phyloP scores from a whole-genome alignment of 371 early-diverging fungal species.

The Mucor indicus region DNA sequence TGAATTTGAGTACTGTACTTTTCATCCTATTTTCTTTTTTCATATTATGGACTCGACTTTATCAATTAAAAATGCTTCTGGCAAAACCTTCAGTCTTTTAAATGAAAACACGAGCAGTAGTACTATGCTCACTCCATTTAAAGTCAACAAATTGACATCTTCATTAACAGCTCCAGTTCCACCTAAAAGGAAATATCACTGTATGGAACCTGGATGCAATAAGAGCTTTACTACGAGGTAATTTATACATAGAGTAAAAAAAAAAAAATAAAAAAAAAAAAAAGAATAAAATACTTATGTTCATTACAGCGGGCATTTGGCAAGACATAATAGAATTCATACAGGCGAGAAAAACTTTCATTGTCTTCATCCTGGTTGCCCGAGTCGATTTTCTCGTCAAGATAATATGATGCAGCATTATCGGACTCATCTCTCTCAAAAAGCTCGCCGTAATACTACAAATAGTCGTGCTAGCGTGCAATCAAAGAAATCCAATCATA shows the following conservation, averaged over 20 bases:
- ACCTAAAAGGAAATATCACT: background rate
- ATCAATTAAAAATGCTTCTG: background rate
- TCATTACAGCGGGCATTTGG: conserved; percentile 71
- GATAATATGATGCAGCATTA: conserved; percentile 91
- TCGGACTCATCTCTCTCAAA: conserved; percentile 72
- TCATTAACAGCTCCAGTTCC: background rate
- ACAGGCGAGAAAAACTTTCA: conserved; percentile 88
- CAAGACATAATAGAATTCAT: conserved; percentile 85
- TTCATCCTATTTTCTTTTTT: background rate
- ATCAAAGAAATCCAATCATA: too few species aligned
- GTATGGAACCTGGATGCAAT: background rate
- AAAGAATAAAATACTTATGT: background rate
- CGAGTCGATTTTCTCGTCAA: conserved; percentile 81
- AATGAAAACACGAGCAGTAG: background rate
- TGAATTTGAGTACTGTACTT: background rate
- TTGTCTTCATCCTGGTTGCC: conserved; percentile 75
- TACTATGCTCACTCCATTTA: background rate
- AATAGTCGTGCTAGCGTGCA: background rate
- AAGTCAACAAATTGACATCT: background rate
- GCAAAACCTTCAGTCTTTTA: conserved; percentile 1
- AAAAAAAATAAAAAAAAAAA: too few species aligned
- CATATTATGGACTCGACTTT: background rate
- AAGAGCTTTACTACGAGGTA: background rate
- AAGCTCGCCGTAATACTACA: conserved; percentile 46
- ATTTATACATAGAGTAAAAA: too few species aligned